These are phyloP conservation scores for Phaeosphaeria sp. DNA, from an alignment of 2,329 filamentous ascomycete genomes.

Conservation along the genomic window DNA sequence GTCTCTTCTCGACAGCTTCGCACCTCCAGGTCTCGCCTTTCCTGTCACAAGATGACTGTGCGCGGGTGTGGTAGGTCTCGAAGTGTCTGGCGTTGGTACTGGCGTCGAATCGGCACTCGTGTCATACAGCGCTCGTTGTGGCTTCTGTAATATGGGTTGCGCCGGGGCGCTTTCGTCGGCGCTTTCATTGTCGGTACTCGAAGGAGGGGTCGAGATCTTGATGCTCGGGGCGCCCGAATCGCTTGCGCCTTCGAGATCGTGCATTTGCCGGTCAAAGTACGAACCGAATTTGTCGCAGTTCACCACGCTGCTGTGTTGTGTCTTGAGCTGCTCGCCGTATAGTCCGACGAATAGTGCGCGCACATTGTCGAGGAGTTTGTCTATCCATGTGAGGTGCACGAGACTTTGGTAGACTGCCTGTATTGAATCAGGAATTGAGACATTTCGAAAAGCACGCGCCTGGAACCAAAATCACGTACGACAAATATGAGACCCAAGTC, in stretches of 20 bases:
- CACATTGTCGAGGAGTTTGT: conserved; percentile 94
- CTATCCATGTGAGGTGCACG: conserved; percentile 94
- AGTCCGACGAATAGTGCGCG: conserved; percentile 89
- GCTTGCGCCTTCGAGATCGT: conserved; percentile 73
- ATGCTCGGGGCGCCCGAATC: conserved; percentile 42
- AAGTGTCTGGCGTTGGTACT: conserved; percentile 73
- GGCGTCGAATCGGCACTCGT: conserved; percentile 74
- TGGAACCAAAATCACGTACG: conserved; percentile 57
- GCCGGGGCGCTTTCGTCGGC: conserved; percentile 60
- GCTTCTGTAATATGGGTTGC: conserved; percentile 59
- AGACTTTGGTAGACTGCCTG: conserved; percentile 97
- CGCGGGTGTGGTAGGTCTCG: conserved; percentile 78
- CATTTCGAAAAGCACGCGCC: neutral
- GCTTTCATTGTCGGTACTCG: conserved; percentile 57
- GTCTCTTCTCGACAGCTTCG: conserved; percentile 80
- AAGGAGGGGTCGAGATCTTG: conserved; percentile 57
- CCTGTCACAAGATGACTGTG: conserved; percentile 72
- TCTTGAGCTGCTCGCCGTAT: conserved; percentile 86
- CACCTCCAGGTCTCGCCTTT: conserved; percentile 72
- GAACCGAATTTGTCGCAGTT: conserved; percentile 81
- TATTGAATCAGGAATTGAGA: neutral
- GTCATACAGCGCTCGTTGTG: conserved; percentile 43
- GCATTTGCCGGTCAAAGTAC: conserved; percentile 93
- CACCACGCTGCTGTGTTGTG: conserved; percentile 77
- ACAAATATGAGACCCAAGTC: conserved; percentile 96